Conservation (phyloP, 129 eudicot species). For the Erigeron canadensis region DNA sequence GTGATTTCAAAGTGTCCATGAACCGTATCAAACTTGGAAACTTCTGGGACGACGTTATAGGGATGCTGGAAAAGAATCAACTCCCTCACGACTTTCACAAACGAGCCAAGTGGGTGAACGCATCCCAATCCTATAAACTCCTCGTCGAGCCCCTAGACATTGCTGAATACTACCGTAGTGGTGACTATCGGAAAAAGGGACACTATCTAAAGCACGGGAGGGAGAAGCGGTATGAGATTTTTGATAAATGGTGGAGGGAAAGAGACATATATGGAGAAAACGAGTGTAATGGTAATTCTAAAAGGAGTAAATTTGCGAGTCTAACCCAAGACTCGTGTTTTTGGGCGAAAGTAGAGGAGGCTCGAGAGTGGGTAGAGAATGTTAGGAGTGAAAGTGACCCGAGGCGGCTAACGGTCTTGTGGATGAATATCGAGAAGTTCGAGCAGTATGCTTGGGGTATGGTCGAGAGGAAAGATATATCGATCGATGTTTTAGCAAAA, state of each 20-base stretch:
- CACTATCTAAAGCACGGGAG: conserved; percentile 74
- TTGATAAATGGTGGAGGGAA: conserved; percentile 87
- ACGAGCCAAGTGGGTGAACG: conserved; percentile 38
- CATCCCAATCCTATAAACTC: conserved; percentile 61
- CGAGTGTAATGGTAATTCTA: not conserved
- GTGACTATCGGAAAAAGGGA: conserved; percentile 49
- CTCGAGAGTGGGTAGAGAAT: conserved; percentile 48
- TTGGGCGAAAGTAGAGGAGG: conserved; percentile 87
- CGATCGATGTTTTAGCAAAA: conserved; percentile 68
- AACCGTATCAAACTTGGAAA: conserved; percentile 56
- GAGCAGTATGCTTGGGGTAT: conserved; percentile 53
- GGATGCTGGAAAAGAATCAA: conserved; percentile 67
- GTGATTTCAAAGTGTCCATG: conserved; percentile 50
- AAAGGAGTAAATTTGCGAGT: conserved; percentile 64
- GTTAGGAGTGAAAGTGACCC: conserved; percentile 48
- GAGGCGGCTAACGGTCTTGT: conserved; percentile 26
- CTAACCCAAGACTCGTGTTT: conserved; percentile 76
- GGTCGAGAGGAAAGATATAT: conserved; percentile 70
- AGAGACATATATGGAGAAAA: conserved; percentile 34
- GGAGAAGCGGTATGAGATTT: conserved; percentile 50
- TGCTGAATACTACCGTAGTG: conserved; percentile 75
- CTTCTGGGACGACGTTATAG: conserved; percentile 68
- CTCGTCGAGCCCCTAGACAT: conserved; percentile 93
- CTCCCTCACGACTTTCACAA: conserved; percentile 81
- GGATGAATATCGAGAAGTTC: conserved; percentile 51